These are phyloP conservation scores for Apophysomyces sp. DNA, from an alignment of 371 early-diverging fungal genomes.

Conservation along the genomic window DNA sequence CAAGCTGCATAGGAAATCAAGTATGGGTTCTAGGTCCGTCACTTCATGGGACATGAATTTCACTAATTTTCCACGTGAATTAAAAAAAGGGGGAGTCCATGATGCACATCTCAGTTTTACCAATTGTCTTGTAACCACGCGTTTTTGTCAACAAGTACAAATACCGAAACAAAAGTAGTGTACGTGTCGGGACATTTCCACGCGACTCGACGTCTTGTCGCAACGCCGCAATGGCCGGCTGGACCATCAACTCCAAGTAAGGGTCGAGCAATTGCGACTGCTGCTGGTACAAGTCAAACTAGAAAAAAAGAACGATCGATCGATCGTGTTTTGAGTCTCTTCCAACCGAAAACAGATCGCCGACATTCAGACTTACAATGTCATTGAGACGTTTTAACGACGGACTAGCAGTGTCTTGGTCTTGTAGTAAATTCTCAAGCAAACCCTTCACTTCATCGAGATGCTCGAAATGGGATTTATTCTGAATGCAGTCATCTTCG, in stretches of 20 bases:
- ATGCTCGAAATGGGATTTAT: constrained; percentile 45
- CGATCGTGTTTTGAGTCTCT: background rate
- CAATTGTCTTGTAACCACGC: constrained; percentile 86
- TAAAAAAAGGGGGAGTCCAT: too few species aligned
- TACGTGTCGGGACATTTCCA: constrained; percentile 13
- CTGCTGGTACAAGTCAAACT: constrained; percentile 83
- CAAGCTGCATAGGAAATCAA: constrained; percentile 52
- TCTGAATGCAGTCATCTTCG: constrained; percentile 19
- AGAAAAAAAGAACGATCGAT: background rate
- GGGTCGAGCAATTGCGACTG: constrained; percentile 89
- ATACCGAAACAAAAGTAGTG: constrained; percentile 48
- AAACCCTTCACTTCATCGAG: constrained; percentile 17
- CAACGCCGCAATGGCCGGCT: constrained; percentile 62
- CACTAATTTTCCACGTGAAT: constrained; percentile 39
- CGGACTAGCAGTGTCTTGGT: constrained; percentile 3
- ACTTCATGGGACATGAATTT: constrained; percentile 91
- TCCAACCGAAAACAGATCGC: too few species aligned
- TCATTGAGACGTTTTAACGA: constrained; percentile 19
- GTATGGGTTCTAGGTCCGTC: constrained; percentile 82
- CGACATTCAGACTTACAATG: constrained; percentile 19
- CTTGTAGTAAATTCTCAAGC: background rate
- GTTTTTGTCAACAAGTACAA: constrained; percentile 77
- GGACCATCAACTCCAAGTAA: constrained; percentile 70
- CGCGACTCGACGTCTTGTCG: constrained; percentile 43
- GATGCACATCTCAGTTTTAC: too few species aligned